Conservation (phyloP, 2,329 filamentous ascomycete genomes). For the Grosmannia clavigera region DNA sequence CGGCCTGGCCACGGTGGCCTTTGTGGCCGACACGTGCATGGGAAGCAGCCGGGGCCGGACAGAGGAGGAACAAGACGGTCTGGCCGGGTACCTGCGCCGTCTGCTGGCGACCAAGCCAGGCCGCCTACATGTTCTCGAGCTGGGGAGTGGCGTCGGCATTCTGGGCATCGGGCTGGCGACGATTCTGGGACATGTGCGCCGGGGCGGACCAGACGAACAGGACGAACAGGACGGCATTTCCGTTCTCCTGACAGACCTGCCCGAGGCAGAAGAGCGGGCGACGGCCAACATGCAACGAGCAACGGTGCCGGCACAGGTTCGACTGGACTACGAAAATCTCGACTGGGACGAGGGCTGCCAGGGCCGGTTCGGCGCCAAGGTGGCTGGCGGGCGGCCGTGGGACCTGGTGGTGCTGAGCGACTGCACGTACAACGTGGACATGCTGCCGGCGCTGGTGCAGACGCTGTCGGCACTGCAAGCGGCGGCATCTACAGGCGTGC, state of each 20-base stretch:
- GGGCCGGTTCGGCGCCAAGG: slow-evolving; percentile 30
- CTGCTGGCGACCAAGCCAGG: not conserved
- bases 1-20: slow-evolving; percentile 32
- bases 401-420: slow-evolving; percentile 44
- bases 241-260: slow-evolving; percentile 36
- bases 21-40: slow-evolving; percentile 19
- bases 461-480: slow-evolving; percentile 38
- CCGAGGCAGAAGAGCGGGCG: slow-evolving; percentile 38
- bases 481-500: slow-evolving; percentile 13
- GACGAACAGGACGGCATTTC: not conserved
- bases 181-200: not conserved
- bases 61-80: too few species aligned
- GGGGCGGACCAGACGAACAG: not conserved
- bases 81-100: slow-evolving; percentile 12
- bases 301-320: not conserved
- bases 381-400: slow-evolving; percentile 27
- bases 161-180: slow-evolving; percentile 37
- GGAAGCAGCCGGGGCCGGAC: not conserved
- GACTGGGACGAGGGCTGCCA: slow-evolving; percentile 42
- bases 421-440: slow-evolving; percentile 49
- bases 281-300: slow-evolving; percentile 30
- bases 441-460: slow-evolving; percentile 38
- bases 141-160: slow-evolving; percentile 45
- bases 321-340: slow-evolving; percentile 38
- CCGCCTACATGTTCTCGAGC: slow-evolving; percentile 34